A percentile compares a stretch with the other conserved stretches of the same genome.
These are phyloP conservation scores for Wickerhamiella brachini DNA, from an alignment of 805 yeast genomes.

Conservation along the genomic window DNA sequence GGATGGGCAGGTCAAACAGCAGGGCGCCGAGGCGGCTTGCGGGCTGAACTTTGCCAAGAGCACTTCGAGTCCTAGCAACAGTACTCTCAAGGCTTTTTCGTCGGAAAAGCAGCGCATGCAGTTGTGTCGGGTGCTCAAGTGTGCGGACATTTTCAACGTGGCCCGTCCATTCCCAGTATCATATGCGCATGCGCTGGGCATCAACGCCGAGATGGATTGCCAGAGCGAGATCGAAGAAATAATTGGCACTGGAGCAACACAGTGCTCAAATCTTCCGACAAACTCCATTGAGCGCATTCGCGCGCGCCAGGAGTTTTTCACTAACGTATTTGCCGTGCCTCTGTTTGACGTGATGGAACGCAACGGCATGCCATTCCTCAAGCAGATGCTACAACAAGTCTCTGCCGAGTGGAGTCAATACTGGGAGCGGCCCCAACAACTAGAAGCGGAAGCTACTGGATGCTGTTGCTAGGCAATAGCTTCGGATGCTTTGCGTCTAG, in stretches of 20 bases:
- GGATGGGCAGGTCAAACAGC: slow-evolving; percentile 13
- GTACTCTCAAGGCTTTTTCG: slow-evolving; percentile 1
- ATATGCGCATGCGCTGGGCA: not conserved
- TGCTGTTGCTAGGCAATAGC: not conserved
- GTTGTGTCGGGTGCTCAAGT: slow-evolving; percentile 63
- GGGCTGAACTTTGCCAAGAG: no score
- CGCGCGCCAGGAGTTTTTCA: slow-evolving; percentile 71
- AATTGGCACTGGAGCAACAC: not conserved
- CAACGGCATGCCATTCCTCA: not conserved
- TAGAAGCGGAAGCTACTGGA: not conserved
- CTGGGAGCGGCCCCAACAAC: not conserved
- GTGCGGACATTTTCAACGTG: slow-evolving; percentile 93
- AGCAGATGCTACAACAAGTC: not conserved
- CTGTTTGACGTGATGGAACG: slow-evolving; percentile 38
- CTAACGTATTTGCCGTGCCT: slow-evolving; percentile 63
- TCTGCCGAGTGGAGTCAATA: not conserved
- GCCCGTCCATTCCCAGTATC: slow-evolving; percentile 45
- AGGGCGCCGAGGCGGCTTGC: not conserved
- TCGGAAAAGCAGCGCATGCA: slow-evolving; percentile 28
- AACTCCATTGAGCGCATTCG: slow-evolving; percentile 27
- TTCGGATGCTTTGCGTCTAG: not conserved
- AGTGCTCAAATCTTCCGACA: not conserved
- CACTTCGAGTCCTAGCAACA: not conserved
- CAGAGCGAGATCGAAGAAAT: not conserved
- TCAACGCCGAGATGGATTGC: slow-evolving; percentile 1